These are phyloP conservation scores for Danielia oregonensis DNA, from an alignment of 805 yeast species.

Conservation along the genomic window DNA sequence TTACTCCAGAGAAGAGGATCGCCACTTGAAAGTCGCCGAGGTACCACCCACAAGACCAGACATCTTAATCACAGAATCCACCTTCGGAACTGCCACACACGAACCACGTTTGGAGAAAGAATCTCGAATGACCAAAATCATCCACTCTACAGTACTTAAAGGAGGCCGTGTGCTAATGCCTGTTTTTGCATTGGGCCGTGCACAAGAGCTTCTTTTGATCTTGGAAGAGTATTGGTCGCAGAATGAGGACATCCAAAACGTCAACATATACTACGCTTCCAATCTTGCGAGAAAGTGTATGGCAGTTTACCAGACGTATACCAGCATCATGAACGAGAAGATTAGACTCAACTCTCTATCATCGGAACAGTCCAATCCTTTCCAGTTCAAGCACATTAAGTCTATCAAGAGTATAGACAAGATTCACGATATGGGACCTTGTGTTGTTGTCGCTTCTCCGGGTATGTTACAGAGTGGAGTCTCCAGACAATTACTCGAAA, in stretches of 20 bases:
- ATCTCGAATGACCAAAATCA: slow-evolving; percentile 68
- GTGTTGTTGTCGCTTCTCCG: slow-evolving; percentile 94
- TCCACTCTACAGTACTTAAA: slow-evolving; percentile 76
- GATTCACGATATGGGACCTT: slow-evolving; percentile 91
- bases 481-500: slow-evolving; percentile 83
- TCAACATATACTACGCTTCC: slow-evolving; percentile 88
- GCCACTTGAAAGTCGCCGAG: slow-evolving; percentile 94
- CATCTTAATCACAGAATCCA: slow-evolving; percentile 87
- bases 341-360: slow-evolving; percentile 58
- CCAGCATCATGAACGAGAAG: slow-evolving; percentile 94
- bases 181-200: slow-evolving; percentile 94
- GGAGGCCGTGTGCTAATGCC: slow-evolving; percentile 94
- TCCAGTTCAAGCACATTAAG: slow-evolving; percentile 80
- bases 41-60: slow-evolving; percentile 87
- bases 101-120: slow-evolving; percentile 89
- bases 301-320: slow-evolving; percentile 95
- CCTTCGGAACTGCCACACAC: slow-evolving; percentile 97
- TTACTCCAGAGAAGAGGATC: slow-evolving; percentile 90
- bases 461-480: slow-evolving; percentile 98
- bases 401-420: slow-evolving; percentile 75
- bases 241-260: slow-evolving; percentile 75
- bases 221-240: slow-evolving; percentile 93
- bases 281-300: slow-evolving; percentile 91
- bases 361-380: slow-evolving; percentile 60
- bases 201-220: slow-evolving; percentile 87